Evolutionary conservation across 495 filamentous ascomycete genomes (phyloP).

Genomic region (Melanomma pulvis-pyrius): DNA sequence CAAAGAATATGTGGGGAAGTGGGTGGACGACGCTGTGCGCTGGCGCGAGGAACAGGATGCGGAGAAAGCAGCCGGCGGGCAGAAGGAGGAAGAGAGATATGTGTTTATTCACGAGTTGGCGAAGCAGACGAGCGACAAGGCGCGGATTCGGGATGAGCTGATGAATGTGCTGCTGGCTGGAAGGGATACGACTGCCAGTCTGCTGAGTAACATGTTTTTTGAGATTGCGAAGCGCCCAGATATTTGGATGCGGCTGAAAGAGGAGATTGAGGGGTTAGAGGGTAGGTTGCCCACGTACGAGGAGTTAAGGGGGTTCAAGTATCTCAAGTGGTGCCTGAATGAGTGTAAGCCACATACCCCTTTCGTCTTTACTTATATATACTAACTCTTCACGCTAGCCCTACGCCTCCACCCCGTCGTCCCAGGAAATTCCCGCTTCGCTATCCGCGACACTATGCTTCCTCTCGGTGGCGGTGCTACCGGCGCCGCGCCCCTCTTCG

Average conservation of each 20-base stretch:
- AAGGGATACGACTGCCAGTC: conserved; percentile 43
- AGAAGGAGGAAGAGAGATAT: conserved; percentile 45
- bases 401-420: conserved; percentile 57
- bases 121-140: conserved; percentile 43
- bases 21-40: conserved; percentile 43
- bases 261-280: conserved; percentile 26
- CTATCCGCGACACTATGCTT: conserved; percentile 52
- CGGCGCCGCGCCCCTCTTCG: conserved; percentile 47
- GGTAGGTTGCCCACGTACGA: conserved; percentile 5
- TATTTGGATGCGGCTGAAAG: conserved; percentile 14
- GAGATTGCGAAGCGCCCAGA: conserved; percentile 19
- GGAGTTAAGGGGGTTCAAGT: conserved; percentile 25
- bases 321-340: conserved; percentile 28
- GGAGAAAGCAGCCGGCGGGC: conserved; percentile 20
- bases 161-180: conserved; percentile 47
- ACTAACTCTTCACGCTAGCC: conserved; percentile 37
- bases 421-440: conserved; percentile 53
- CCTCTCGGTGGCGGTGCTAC: conserved; percentile 43
- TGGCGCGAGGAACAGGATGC: conserved; percentile 23
- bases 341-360: conserved; percentile 33
- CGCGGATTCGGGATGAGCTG: conserved; percentile 42
- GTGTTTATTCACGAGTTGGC: conserved; percentile 48
- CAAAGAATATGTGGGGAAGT: conserved; percentile 56
- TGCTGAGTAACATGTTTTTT: conserved; percentile 41
- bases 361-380: not conserved